Evolutionary conservation across 1,284 basidiomycete genomes (phyloP).

Genomic region (Grifola frondosa): DNA sequence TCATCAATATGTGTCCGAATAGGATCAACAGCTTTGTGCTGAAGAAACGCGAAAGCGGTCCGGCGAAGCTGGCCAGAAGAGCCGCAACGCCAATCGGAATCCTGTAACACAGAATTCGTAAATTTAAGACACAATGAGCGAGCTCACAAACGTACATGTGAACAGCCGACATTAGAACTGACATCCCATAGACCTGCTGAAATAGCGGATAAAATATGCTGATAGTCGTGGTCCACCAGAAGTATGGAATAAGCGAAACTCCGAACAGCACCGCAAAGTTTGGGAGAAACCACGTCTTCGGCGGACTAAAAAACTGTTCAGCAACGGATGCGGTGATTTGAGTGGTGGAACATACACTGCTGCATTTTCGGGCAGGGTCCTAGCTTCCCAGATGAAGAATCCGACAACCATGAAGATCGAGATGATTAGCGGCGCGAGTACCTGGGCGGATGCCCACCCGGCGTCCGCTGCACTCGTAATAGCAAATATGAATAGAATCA

Average conservation of each 20-base stretch:
- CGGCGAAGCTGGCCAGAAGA: conserved; percentile 32
- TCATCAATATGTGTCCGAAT: conserved; percentile 31
- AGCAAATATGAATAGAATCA: conserved; percentile 43
- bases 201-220: conserved; percentile 34
- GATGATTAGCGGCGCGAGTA: conserved; percentile 36
- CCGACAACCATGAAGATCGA: conserved; percentile 33
- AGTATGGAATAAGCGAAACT: conserved; percentile 36
- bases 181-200: conserved; percentile 39
- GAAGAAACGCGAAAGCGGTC: conserved; percentile 30
- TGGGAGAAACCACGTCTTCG: conserved; percentile 25
- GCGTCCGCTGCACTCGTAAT: conserved; percentile 37
- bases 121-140: not conserved
- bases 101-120: not conserved
- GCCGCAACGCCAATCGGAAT: conserved; percentile 31
- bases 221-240: conserved; percentile 38
- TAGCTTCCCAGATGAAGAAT: conserved; percentile 43
- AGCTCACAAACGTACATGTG: conserved; percentile 30
- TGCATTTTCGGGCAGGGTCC: conserved; percentile 32
- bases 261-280: conserved; percentile 37
- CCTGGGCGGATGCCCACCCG: conserved; percentile 37
- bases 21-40: conserved; percentile 39
- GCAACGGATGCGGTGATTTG: not conserved
- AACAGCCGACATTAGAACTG: conserved; percentile 29
- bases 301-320: conserved; percentile 5
- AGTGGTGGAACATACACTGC: conserved; percentile 30